Evolutionary conservation across 108 stramenopile species (phyloP).

Genomic region (Aurantiochytrium sp.): DNA sequence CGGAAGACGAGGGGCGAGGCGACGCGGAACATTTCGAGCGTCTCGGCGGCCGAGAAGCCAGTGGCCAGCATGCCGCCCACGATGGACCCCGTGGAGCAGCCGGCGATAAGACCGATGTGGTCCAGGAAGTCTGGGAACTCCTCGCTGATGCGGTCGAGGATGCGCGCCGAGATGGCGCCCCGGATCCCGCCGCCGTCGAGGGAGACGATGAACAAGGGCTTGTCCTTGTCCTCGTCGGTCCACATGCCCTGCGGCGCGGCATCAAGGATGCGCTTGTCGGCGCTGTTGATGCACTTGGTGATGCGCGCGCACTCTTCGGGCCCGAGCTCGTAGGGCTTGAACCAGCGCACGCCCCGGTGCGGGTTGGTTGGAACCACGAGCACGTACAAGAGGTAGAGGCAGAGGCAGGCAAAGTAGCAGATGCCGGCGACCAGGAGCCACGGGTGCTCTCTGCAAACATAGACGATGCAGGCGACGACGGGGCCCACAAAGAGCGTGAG

Average conservation of each 20-base stretch:
- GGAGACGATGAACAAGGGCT: slow-evolving; percentile 28
- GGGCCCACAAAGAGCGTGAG: slow-evolving; percentile 1
- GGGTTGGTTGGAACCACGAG: background rate
- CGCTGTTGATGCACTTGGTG: background rate
- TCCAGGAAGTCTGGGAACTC: slow-evolving; percentile 5
- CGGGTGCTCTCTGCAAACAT: slow-evolving; percentile 7
- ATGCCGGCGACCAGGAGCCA: background rate
- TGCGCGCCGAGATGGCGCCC: background rate
- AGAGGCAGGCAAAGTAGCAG: background rate
- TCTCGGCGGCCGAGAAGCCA: background rate
- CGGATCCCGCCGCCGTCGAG: slow-evolving; percentile 38
- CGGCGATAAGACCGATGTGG: slow-evolving; percentile 11
- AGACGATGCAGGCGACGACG: background rate
- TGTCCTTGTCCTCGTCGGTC: background rate
- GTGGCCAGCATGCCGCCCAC: slow-evolving; percentile 11
- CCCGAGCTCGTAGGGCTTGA: background rate
- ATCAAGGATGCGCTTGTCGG: background rate
- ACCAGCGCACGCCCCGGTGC: background rate
- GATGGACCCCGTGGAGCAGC: slow-evolving; percentile 32
- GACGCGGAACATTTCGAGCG: background rate
- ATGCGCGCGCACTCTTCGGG: background rate
- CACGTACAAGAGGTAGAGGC: background rate
- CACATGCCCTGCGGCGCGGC: background rate
- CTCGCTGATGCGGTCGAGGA: slow-evolving; percentile 31
- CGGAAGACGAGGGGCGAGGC: slow-evolving; percentile 27